Percentiles rank a stretch among this genome's conserved stretches.
phyloP scores from a whole-genome alignment of 164 flowering plant genomes.

The Kalanchoe fedtschenkoi region DNA sequence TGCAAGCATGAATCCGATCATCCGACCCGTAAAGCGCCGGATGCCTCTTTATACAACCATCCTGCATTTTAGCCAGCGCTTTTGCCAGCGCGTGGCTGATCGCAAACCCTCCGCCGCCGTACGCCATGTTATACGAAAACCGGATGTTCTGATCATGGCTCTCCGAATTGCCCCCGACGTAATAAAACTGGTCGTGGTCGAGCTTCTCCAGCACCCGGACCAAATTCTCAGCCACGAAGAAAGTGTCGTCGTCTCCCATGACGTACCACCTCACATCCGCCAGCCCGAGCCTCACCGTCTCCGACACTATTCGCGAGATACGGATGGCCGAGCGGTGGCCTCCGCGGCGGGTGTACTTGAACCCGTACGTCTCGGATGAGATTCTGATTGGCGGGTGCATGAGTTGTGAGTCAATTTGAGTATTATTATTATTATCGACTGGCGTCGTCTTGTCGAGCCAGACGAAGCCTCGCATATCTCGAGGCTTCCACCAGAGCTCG shows the following conservation, averaged over 20 bases:
- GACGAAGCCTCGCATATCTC: not conserved
- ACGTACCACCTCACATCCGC: slow-evolving; percentile 43
- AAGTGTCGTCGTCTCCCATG: slow-evolving; percentile 55
- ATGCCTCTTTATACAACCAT: slow-evolving; percentile 41
- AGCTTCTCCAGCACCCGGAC: slow-evolving; percentile 30
- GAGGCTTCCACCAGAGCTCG: not conserved
- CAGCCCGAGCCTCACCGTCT: slow-evolving; percentile 26
- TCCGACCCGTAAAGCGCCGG: slow-evolving; percentile 31
- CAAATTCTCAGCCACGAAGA: slow-evolving; percentile 39
- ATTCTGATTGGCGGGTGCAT: slow-evolving; percentile 41
- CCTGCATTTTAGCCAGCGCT: slow-evolving; percentile 31
- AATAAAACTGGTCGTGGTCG: slow-evolving; percentile 46
- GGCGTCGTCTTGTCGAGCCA: not conserved
- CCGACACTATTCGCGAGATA: slow-evolving; percentile 27
- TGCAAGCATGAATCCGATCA: slow-evolving; percentile 29
- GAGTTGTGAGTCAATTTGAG: too few relatives aligned
- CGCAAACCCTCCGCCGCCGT: slow-evolving; percentile 63
- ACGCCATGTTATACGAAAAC: slow-evolving; percentile 50
- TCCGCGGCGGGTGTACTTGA: slow-evolving; percentile 35
- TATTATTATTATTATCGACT: too few relatives aligned
- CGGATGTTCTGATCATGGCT: slow-evolving; percentile 25
- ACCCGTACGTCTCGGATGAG: slow-evolving; percentile 33
- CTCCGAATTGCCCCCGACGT: slow-evolving; percentile 22
- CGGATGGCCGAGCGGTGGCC: slow-evolving; percentile 18
- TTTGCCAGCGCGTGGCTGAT: slow-evolving; percentile 47